These are phyloP conservation scores for Fusarium subglutinans DNA, from an alignment of 2,329 filamentous ascomycete species.

Conservation along the genomic window DNA sequence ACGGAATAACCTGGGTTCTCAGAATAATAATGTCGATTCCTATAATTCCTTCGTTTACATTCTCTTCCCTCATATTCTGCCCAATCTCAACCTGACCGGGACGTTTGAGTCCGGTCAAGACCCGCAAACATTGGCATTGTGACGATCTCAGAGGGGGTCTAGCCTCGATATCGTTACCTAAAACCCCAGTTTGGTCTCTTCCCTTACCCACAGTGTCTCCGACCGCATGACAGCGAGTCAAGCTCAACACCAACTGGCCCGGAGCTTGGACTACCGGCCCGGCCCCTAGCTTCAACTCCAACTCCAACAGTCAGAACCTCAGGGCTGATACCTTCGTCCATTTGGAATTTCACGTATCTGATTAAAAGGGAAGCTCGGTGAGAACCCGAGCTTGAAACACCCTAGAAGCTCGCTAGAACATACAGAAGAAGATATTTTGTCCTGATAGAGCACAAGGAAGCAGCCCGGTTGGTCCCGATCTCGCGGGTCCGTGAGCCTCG, in stretches of 20 bases:
- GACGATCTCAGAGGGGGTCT: slow-evolving; percentile 22
- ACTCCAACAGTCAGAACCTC: neutral
- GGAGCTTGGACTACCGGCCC: slow-evolving; percentile 37
- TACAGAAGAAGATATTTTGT: neutral
- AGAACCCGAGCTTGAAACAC: slow-evolving; percentile 26
- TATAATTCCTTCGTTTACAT: neutral
- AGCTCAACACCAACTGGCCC: slow-evolving; percentile 11
- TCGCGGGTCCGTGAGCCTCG: slow-evolving; percentile 14
- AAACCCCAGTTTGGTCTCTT: slow-evolving; percentile 20
- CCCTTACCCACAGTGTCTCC: slow-evolving; percentile 23
- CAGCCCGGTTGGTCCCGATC: slow-evolving; percentile 39
- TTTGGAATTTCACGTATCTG: neutral
- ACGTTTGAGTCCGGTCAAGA: slow-evolving; percentile 4
- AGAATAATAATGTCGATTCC: neutral
- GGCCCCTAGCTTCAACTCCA: slow-evolving; percentile 11
- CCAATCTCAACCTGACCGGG: slow-evolving; percentile 33
- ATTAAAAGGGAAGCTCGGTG: slow-evolving; percentile 15
- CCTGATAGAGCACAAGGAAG: slow-evolving; percentile 8
- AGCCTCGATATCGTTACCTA: slow-evolving; percentile 30
- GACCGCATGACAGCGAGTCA: slow-evolving; percentile 2
- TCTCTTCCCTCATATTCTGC: neutral
- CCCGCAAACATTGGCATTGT: slow-evolving; percentile 17
- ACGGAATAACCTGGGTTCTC: neutral
- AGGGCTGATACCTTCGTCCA: neutral
- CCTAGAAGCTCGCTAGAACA: slow-evolving; percentile 30